Evolutionary conservation across 2,329 filamentous ascomycete species (phyloP).

Genomic region (Colletotrichum lini): DNA sequence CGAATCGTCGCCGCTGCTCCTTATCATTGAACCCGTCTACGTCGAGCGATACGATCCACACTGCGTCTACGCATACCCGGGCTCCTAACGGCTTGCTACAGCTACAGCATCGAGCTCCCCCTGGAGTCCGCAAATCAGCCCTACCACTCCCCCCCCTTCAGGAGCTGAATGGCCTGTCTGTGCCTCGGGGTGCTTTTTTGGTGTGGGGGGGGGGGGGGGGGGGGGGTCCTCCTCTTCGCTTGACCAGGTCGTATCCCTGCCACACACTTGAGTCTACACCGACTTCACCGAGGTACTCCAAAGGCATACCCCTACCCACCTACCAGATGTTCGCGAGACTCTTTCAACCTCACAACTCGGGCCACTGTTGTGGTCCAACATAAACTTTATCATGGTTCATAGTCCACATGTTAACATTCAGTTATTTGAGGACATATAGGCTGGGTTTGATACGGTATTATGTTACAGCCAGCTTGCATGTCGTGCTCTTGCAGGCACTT

Average conservation of each 20-base stretch:
- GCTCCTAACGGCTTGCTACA: conserved; percentile 25
- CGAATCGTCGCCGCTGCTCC: not conserved
- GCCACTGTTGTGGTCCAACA: no score
- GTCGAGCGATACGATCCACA: not conserved
- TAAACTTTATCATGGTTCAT: not conserved
- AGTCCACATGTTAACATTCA: not conserved
- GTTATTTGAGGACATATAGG: no score
- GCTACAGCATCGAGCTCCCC: conserved; percentile 37
- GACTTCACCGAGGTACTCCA: conserved; percentile 1
- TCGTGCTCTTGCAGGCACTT: no score
- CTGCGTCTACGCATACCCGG: not conserved
- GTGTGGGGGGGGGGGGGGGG: not conserved
- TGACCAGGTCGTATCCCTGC: conserved; percentile 31
- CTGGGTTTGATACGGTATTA: not conserved
- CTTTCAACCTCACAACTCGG: not conserved
- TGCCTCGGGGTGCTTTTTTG: conserved; percentile 34
- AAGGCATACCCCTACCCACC: not conserved
- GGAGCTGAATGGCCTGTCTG: conserved; percentile 24
- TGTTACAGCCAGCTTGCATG: not conserved
- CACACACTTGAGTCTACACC: not conserved
- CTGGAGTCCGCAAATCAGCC: conserved; percentile 40
- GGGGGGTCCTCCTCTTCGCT: not conserved
- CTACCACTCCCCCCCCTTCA: conserved; percentile 15
- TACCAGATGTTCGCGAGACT: not conserved
- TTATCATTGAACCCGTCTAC: not conserved